Evolutionary conservation across 805 yeast genomes (phyloP).

Genomic region (Starmera pachycereana): DNA sequence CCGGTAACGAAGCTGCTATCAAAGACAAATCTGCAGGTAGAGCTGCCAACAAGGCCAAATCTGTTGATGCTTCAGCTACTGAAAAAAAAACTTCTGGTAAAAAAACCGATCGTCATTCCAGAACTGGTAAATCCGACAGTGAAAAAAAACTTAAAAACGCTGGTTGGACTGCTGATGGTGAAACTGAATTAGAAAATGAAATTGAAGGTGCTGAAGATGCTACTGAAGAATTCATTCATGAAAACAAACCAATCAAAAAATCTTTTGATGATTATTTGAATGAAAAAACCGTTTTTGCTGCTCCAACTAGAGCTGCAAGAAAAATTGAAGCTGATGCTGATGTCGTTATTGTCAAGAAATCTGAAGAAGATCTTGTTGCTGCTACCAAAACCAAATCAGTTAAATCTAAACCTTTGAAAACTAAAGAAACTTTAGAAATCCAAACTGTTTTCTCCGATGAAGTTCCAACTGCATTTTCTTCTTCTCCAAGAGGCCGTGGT

Average conservation of each 20-base stretch:
- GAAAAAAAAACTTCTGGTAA: slow-evolving; percentile 39
- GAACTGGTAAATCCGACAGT: slow-evolving; percentile 76
- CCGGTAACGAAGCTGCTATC: slow-evolving; percentile 87
- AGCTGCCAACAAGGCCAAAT: slow-evolving; percentile 37
- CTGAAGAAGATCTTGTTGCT: slow-evolving; percentile 46
- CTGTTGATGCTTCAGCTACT: slow-evolving; percentile 42
- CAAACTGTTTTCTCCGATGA: slow-evolving; percentile 63
- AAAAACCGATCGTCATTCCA: slow-evolving; percentile 73
- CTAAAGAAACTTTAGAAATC: slow-evolving; percentile 68
- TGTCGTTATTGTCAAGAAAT: slow-evolving; percentile 57
- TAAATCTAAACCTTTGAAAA: slow-evolving; percentile 69
- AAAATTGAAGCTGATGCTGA: slow-evolving; percentile 27
- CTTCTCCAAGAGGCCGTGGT: slow-evolving; percentile 24
- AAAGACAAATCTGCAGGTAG: slow-evolving; percentile 67
- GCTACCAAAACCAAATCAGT: slow-evolving; percentile 57
- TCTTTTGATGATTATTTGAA: slow-evolving; percentile 84
- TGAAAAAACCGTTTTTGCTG: slow-evolving; percentile 48
- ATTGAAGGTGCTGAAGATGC: slow-evolving; percentile 40
- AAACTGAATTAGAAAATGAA: slow-evolving; percentile 61
- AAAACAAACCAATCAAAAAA: slow-evolving; percentile 43
- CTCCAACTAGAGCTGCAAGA: slow-evolving; percentile 31
- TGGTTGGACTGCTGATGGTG: slow-evolving; percentile 81
- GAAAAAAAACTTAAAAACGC: slow-evolving; percentile 67
- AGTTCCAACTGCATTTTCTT: slow-evolving; percentile 26
- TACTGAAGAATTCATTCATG: slow-evolving; percentile 36